Conservation (phyloP, 257 asterid genomes). For the Fraxinus quadrangulata region DNA sequence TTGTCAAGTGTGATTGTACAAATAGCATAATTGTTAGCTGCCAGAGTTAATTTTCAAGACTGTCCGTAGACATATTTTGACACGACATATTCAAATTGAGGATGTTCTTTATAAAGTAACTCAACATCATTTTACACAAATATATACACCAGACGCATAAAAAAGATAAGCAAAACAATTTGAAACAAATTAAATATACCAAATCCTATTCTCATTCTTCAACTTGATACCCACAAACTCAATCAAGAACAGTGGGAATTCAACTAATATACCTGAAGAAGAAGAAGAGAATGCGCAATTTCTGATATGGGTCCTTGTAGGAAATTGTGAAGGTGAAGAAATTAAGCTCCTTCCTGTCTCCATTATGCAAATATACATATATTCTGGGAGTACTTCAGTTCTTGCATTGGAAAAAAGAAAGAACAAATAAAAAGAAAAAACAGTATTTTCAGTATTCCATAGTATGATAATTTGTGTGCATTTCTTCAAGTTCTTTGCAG, state of each 20-base stretch:
- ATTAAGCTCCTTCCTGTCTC: slow-evolving; percentile 68
- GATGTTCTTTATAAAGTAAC: not conserved
- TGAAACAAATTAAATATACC: not conserved
- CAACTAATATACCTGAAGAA: slow-evolving; percentile 46
- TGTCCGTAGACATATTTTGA: not conserved
- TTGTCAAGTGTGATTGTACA: too few relatives aligned
- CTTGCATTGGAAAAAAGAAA: not conserved
- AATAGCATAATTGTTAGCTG: not conserved
- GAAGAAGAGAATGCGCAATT: slow-evolving; percentile 41
- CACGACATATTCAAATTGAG: not conserved
- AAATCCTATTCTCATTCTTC: slow-evolving; percentile 7
- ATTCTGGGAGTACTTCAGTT: slow-evolving; percentile 1
- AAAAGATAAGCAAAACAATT: not conserved
- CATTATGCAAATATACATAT: slow-evolving; percentile 34
- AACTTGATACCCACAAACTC: not conserved
- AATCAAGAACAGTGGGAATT: slow-evolving; percentile 1
- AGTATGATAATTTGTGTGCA: not conserved
- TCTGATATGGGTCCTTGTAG: slow-evolving; percentile 52
- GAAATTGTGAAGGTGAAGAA: slow-evolving; percentile 65
- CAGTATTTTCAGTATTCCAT: not conserved
- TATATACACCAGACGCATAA: not conserved
- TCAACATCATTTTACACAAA: not conserved
- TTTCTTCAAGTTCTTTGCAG: slow-evolving; percentile 8
- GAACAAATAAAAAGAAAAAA: not conserved
- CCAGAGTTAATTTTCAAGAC: not conserved